Evolutionary conservation across 192 early-diverging fungal genomes (phyloP), one percentile per base, ranked within the genome.

Genomic region (Entomortierella beljakovae): DNA sequence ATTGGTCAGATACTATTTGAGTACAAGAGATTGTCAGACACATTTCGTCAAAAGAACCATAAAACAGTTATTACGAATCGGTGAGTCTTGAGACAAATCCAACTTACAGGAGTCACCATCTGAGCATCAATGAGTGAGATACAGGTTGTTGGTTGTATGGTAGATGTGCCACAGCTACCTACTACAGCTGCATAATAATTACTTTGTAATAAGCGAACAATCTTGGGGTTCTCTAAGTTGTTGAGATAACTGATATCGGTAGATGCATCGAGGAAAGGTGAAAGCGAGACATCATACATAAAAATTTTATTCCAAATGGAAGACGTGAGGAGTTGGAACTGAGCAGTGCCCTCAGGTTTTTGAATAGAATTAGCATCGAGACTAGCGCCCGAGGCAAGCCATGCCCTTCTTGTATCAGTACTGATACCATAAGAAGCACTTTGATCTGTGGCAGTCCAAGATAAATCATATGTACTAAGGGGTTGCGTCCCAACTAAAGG

Each of bases 391-490:
- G 58, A 43, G 22, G 58, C 37, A 13, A 60, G n/a, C 58, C 58
- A 60, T 9, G 28, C 8, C 9, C 40, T 20, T 40, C 26, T 33
- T 20, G 31, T 8, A 32, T 8, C 11, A 35, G 50, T 18, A 1
- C 16, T 22, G 8, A 32, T 23, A 7, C 22, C 29, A 18, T 53
- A 13, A 1, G 50, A 6, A 15, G 35, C 13, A 31, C 61, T 64
- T 34, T 64, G 50, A 53, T 64, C 61, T 2, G 22, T 53, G 0
- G 28, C 3, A 7, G 61, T 64, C 61, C 61, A 64, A 15, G 54
- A 1, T 31, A 7, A 23, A 23, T 7, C 20, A 16, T 15, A 52
- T 15, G 50, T 23, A n/a, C 11, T 22, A 52, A 1, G 25, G 18
- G 20, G 51, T 42, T 13, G 22, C 42, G 23, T 49, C 68, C 16